A percentile compares a stretch with the other conserved stretches of the same genome.
Evolutionary conservation across 2,329 filamentous ascomycete genomes (phyloP).

Genomic region (Neopestalotiopsis clavispora): DNA sequence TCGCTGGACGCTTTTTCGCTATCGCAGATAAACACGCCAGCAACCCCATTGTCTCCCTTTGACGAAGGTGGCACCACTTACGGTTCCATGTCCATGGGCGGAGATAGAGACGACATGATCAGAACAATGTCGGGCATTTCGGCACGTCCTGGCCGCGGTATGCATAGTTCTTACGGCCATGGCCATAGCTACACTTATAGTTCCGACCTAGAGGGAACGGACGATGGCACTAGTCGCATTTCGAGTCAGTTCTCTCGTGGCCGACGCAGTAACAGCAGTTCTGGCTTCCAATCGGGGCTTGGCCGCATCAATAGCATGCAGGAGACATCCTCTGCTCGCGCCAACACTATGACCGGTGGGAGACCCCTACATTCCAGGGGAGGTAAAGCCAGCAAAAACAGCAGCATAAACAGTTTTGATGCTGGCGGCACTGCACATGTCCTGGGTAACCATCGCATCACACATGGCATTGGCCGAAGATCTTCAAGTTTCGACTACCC

Average conservation of each 20-base stretch:
- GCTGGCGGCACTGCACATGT: constrained; percentile 61
- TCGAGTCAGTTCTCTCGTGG: constrained; percentile 60
- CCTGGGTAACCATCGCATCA: constrained; percentile 63
- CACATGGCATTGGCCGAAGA: constrained; percentile 55
- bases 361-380: constrained; percentile 58
- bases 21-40: constrained; percentile 44
- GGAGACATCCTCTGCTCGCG: constrained; percentile 45
- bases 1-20: constrained; percentile 85
- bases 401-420: constrained; percentile 70
- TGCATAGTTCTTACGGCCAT: constrained; percentile 22
- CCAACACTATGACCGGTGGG: constrained; percentile 38
- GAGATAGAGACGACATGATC: constrained; percentile 29
- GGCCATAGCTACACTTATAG: constrained; percentile 62
- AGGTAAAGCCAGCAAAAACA: constrained; percentile 74
- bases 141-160: constrained; percentile 26
- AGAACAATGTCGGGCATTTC: constrained; percentile 33
- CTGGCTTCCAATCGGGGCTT: constrained; percentile 67
- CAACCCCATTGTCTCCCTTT: constrained; percentile 33
- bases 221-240: constrained; percentile 55
- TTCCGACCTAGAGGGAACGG: constrained; percentile 62
- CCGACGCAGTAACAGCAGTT: constrained; percentile 81
- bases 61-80: constrained; percentile 40
- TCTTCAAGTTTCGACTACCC: constrained; percentile 79
- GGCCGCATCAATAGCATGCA: constrained; percentile 68
- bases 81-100: constrained; percentile 24